Evolutionary conservation across 1,284 basidiomycete genomes (phyloP), one percentile per base, ranked within the genome.

Genomic region (Sporisorium exsertum): DNA sequence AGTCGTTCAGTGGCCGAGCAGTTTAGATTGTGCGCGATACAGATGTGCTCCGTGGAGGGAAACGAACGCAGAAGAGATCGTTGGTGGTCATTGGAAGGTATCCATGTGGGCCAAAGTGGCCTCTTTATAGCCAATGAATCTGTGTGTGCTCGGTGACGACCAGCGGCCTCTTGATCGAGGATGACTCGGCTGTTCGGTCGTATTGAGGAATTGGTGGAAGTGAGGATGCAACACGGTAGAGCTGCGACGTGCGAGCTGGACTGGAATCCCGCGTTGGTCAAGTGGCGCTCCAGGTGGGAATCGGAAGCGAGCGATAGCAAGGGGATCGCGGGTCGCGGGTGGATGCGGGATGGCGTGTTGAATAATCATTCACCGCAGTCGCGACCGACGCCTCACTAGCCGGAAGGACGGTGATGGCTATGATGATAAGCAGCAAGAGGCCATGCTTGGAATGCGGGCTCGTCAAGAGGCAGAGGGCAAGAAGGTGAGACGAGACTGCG

Each of bases 41-140:
- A 20, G 42, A 29, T 22, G 26, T 33, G 42, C 37, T 33, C 12
- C 13, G 24, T 10, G 26, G 49, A n/a, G 24, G 26, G 20, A 20
- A 6, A 29, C n/a, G 49, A 6, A 29, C n/a, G 49, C 18, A 42
- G 22, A 15, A 24, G 49, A 27, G 15, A 20, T 59, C 26, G 46
- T 50, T 40, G 47, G 57, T 18, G 37, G 37, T 43, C 40, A 52
- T 18, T 35, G 49, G 20, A 24, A 22, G 40, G 26, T 20, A 20
- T 15, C 9, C 56, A 49, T 49, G 6, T 12, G 13, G 47, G 37
- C 40, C n/a, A 24, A 29, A 22, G n/a, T 12, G 29, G 37, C 43
- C 55, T 24, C n/a, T 20, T 57, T 57, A 46, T 47, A 20, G 32
- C 20, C 27, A 56, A 15, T 20, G 24, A n/a, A 45, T 43, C 40